Conservation (phyloP, 2,329 filamentous ascomycete genomes). For the Aureobasidium sp. region DNA sequence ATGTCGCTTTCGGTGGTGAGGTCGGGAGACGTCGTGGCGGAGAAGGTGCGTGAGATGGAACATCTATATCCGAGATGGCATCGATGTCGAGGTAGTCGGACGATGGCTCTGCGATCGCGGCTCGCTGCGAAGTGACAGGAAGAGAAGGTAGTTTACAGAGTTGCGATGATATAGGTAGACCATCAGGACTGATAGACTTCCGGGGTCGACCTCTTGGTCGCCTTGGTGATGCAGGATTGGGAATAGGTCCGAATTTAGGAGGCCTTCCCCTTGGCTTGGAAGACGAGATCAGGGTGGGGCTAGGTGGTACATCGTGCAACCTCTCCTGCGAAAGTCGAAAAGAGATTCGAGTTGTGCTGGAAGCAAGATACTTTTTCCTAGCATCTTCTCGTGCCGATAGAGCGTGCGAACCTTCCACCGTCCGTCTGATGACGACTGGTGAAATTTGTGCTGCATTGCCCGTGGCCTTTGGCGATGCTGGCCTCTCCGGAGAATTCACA, state of each 20-base stretch:
- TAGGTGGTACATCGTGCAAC: background rate
- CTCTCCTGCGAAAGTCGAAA: background rate
- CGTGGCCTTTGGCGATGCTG: slow-evolving; percentile 20
- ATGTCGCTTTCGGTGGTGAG: background rate
- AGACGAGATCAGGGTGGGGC: background rate
- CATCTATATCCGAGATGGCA: slow-evolving; percentile 29
- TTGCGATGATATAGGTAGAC: background rate
- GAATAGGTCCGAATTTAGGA: slow-evolving; percentile 11
- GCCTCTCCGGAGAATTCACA: slow-evolving; percentile 11
- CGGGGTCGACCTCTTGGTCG: background rate
- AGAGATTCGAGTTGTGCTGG: background rate
- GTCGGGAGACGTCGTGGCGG: slow-evolving; percentile 21
- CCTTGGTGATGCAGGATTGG: background rate
- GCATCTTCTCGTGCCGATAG: background rate
- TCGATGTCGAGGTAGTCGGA: slow-evolving; percentile 19
- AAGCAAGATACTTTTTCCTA: background rate
- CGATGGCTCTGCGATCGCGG: background rate
- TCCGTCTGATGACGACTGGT: background rate
- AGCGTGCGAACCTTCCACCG: background rate
- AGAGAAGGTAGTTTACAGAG: background rate
- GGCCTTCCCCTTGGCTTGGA: slow-evolving; percentile 18
- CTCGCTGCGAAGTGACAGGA: background rate
- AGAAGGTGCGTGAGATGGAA: slow-evolving; percentile 26
- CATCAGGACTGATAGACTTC: background rate
- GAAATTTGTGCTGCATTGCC: background rate